phyloP scores from a whole-genome alignment of 176 grass and related monocot genomes.

The Eleusine coracana region DNA sequence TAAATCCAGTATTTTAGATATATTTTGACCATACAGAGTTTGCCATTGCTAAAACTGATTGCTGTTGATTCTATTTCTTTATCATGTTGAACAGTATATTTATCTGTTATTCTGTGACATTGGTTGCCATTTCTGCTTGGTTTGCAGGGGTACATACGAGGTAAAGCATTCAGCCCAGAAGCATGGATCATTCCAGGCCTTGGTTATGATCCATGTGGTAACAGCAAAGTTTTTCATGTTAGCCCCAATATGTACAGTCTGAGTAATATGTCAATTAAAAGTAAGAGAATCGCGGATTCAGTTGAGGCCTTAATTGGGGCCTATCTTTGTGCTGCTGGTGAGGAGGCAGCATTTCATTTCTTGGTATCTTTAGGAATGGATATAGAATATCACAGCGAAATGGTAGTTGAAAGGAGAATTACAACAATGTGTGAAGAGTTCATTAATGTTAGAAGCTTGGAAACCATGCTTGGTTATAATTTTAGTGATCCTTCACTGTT shows the following conservation, averaged over 20 bases:
- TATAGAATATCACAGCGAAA: conserved; percentile 54
- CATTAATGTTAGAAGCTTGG: conserved; percentile 57
- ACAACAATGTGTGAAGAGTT: conserved; percentile 26
- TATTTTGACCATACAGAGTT: neutral
- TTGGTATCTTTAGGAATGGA: conserved; percentile 58
- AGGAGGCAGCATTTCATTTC: conserved; percentile 66
- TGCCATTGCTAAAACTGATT: neutral
- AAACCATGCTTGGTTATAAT: conserved; percentile 51
- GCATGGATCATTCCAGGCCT: conserved; percentile 69
- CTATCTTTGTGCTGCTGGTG: conserved; percentile 57
- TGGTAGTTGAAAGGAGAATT: conserved; percentile 35
- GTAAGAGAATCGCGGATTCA: conserved; percentile 70
- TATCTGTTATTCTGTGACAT: conserved; percentile 28
- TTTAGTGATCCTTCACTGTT: conserved; percentile 64
- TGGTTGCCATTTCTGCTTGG: conserved; percentile 3
- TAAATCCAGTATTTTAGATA: neutral
- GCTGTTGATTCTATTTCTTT: neutral
- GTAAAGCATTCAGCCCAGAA: conserved; percentile 54
- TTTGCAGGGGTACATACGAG: conserved; percentile 71
- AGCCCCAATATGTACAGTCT: conserved; percentile 44
- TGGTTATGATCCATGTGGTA: conserved; percentile 16
- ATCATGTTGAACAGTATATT: conserved; percentile 4
- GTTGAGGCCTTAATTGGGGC: conserved; percentile 74
- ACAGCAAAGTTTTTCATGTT: conserved; percentile 23
- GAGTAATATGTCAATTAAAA: conserved; percentile 56